phyloP scores from a whole-genome alignment of 208 protist genomes.

The Leishmania tarentolae region DNA sequence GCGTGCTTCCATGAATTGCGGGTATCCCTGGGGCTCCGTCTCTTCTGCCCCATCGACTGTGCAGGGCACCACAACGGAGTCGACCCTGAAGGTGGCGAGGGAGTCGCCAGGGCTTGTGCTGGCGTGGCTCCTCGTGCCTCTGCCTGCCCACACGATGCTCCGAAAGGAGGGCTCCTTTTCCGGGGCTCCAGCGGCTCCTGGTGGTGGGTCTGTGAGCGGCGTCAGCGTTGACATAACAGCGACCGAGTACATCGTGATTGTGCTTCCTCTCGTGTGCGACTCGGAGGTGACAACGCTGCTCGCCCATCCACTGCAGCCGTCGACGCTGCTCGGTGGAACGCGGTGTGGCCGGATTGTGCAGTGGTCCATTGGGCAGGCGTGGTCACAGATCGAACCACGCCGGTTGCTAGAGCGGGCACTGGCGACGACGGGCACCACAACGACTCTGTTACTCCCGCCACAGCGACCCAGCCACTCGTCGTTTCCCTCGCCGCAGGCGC shows the following conservation, averaged over 20 bases:
- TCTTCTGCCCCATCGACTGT: slow-evolving; percentile 7
- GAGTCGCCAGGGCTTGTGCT: slow-evolving; percentile 49
- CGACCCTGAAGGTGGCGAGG: slow-evolving; percentile 16
- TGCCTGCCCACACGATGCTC: slow-evolving; percentile 4
- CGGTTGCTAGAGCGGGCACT: slow-evolving; percentile 42
- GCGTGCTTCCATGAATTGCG: slow-evolving; percentile 25
- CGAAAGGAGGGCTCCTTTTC: slow-evolving; percentile 27
- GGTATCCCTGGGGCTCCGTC: slow-evolving; percentile 43
- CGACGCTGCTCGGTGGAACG: slow-evolving; percentile 50
- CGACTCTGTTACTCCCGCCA: slow-evolving; percentile 37
- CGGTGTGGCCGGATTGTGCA: slow-evolving; percentile 53
- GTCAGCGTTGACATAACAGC: neutral
- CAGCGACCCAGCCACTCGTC: slow-evolving; percentile 47
- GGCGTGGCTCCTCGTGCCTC: slow-evolving; percentile 48
- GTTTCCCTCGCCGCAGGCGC: slow-evolving; percentile 68
- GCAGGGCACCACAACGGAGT: slow-evolving; percentile 21
- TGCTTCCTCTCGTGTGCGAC: slow-evolving; percentile 63
- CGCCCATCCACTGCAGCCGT: slow-evolving; percentile 40
- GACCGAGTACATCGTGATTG: slow-evolving; percentile 35
- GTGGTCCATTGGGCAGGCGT: slow-evolving; percentile 41
- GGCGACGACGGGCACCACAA: slow-evolving; percentile 40
- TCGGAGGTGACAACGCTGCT: slow-evolving; percentile 48
- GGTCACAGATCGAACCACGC: slow-evolving; percentile 25
- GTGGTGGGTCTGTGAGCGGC: neutral
- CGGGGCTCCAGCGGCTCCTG: slow-evolving; percentile 10